Evolutionary conservation across 306 rosid genomes (phyloP).

Genomic region (Cicer pinnatifidum): DNA sequence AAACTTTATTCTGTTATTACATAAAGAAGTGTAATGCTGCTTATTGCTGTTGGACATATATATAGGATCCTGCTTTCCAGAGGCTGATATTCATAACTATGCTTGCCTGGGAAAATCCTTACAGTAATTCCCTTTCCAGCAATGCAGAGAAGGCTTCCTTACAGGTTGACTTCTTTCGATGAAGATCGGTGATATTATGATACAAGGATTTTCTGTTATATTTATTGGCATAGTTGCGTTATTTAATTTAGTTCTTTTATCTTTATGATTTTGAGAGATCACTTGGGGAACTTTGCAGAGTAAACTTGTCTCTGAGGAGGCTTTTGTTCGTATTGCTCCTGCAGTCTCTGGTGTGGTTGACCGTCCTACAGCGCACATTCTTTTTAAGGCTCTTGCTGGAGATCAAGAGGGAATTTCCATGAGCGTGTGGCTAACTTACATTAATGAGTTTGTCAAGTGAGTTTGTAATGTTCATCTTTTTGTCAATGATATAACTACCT

Average conservation of each 20-base stretch:
- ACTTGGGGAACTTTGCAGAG: slow-evolving; percentile 59
- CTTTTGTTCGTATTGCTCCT: slow-evolving; percentile 90
- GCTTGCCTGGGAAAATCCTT: slow-evolving; percentile 97
- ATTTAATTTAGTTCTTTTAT: slow-evolving; percentile 26
- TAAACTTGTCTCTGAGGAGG: slow-evolving; percentile 73
- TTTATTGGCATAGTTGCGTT: not conserved
- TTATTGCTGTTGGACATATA: slow-evolving; percentile 40
- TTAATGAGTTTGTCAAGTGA: slow-evolving; percentile 84
- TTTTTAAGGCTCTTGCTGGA: slow-evolving; percentile 85
- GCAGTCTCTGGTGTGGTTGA: slow-evolving; percentile 85
- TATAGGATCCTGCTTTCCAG: slow-evolving; percentile 93
- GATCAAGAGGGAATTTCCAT: slow-evolving; percentile 77
- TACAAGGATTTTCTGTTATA: slow-evolving; percentile 12
- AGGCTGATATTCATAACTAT: slow-evolving; percentile 85
- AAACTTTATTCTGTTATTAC: not conserved
- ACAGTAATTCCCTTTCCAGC: slow-evolving; percentile 53
- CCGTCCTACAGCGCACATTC: slow-evolving; percentile 74
- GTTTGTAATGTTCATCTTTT: slow-evolving; percentile 42
- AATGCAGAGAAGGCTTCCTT: slow-evolving; percentile 69
- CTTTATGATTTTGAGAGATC: slow-evolving; percentile 38
- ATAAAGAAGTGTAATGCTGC: slow-evolving; percentile 31
- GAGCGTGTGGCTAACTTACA: slow-evolving; percentile 76
- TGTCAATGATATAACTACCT: slow-evolving; percentile 31
- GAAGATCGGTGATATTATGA: slow-evolving; percentile 14
- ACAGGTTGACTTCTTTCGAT: slow-evolving; percentile 61